Evolutionary conservation across 1,139 yeast species (phyloP).

Genomic region (Suhomyces yuchorum): DNA sequence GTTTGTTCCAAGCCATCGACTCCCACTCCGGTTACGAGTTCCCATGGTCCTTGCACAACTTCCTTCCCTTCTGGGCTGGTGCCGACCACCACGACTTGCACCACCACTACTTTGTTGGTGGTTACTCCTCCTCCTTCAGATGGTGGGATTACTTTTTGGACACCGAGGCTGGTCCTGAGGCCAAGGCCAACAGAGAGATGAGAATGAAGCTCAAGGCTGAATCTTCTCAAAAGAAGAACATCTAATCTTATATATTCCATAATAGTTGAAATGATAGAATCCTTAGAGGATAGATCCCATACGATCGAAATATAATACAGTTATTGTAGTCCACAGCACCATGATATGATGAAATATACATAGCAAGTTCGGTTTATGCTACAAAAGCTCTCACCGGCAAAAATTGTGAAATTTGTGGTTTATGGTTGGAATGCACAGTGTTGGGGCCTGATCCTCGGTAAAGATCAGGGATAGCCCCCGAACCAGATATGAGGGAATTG

Average conservation of each 20-base stretch:
- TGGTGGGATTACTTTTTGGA: slow-evolving; percentile 49
- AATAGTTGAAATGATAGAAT: slow-evolving; percentile 1
- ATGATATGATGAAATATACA: no score
- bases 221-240: slow-evolving; percentile 21
- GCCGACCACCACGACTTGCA: slow-evolving; percentile 54
- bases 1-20: slow-evolving; percentile 52
- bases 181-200: slow-evolving; percentile 40
- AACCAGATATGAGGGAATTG: no score
- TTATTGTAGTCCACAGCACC: not conserved
- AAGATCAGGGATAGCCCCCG: no score
- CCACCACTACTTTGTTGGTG: slow-evolving; percentile 50
- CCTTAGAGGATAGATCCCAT: slow-evolving; percentile 1
- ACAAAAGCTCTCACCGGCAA: not conserved
- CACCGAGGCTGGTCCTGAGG: slow-evolving; percentile 50
- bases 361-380: not conserved
- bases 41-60: slow-evolving; percentile 50
- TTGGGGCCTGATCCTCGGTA: no score
- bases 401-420: not conserved
- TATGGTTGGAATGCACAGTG: not conserved
- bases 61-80: slow-evolving; percentile 54
- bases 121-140: slow-evolving; percentile 48
- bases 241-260: slow-evolving; percentile 10
- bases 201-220: slow-evolving; percentile 39
- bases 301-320: not conserved
- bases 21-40: slow-evolving; percentile 53